Conservation (phyloP, 352 stramenopile species). For the Phytophthora pluvialis region DNA sequence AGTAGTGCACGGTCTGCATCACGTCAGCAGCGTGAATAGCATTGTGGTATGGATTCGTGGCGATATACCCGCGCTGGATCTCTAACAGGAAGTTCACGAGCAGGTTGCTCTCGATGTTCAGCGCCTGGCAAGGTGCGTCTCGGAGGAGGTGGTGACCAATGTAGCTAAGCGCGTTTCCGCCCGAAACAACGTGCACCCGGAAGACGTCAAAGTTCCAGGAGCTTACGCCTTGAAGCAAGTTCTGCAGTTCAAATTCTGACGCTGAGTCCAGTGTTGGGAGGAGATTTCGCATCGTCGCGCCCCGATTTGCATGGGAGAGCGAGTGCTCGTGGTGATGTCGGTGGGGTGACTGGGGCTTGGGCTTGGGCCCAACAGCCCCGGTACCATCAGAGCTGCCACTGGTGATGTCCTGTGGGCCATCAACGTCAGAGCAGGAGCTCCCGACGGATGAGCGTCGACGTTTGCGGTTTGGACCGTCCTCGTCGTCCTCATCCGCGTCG, state of each 20-base stretch:
- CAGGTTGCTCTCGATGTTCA: conserved; percentile 67
- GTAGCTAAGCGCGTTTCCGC: conserved; percentile 75
- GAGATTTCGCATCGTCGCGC: conserved; percentile 71
- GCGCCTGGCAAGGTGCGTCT: conserved; percentile 58
- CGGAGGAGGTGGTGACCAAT: conserved; percentile 82
- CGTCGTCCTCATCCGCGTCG: conserved; percentile 44
- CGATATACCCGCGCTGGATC: conserved; percentile 84
- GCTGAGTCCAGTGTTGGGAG: conserved; percentile 62
- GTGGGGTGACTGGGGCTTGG: conserved; percentile 14
- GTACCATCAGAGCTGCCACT: conserved; percentile 21
- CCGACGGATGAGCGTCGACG: conserved; percentile 27
- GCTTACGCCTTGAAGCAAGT: conserved; percentile 54
- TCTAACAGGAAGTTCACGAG: conserved; percentile 82
- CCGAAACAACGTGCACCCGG: conserved; percentile 67
- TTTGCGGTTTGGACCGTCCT: conserved; percentile 18
- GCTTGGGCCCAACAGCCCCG: conserved; percentile 1
- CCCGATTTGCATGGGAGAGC: conserved; percentile 32
- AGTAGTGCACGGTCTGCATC: conserved; percentile 90
- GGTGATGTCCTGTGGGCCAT: conserved; percentile 8
- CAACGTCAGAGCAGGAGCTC: conserved; percentile 30
- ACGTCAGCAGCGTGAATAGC: conserved; percentile 90
- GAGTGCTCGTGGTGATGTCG: conserved; percentile 29
- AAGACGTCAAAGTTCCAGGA: conserved; percentile 87
- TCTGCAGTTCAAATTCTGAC: conserved; percentile 75
- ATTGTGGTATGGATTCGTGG: conserved; percentile 91